These are phyloP conservation scores for Dactylonectria macrodidyma DNA, from an alignment of 2,329 filamentous ascomycete species.

Conservation along the genomic window DNA sequence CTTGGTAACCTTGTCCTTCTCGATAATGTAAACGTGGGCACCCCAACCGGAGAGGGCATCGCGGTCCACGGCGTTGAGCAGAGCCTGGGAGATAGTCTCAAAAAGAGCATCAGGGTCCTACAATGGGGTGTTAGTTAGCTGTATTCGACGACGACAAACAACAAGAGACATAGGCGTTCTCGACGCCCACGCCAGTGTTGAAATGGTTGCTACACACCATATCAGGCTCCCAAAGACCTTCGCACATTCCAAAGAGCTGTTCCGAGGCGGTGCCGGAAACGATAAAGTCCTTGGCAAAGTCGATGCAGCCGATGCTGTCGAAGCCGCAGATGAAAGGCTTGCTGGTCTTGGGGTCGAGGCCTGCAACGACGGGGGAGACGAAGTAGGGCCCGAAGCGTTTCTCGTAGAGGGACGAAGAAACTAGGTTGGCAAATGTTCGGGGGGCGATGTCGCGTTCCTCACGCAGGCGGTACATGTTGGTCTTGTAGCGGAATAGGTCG, in stretches of 20 bases:
- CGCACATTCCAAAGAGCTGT: conserved; percentile 98
- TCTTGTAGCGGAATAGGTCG: conserved; percentile 99
- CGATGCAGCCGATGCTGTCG: conserved; percentile 99
- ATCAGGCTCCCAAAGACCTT: conserved; percentile 97
- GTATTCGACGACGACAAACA: neutral
- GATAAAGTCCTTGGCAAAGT: conserved; percentile 99
- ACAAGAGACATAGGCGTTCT: too few species aligned
- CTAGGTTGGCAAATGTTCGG: conserved; percentile 95
- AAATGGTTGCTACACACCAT: conserved; percentile 73
- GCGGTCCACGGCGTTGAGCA: conserved; percentile 95
- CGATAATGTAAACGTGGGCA: conserved; percentile 98
- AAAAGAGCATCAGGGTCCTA: conserved; percentile 92
- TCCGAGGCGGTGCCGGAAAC: conserved; percentile 96
- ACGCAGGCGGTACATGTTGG: conserved; percentile 99
- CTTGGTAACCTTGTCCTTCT: conserved; percentile 99
- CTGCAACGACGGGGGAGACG: conserved; percentile 93
- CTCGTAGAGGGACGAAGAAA: conserved; percentile 93
- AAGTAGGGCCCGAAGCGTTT: conserved; percentile 97
- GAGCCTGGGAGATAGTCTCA: conserved; percentile 96
- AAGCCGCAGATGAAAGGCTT: conserved; percentile 99
- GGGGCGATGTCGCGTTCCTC: conserved; percentile 98
- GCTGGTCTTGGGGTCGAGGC: conserved; percentile 93
- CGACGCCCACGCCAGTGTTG: neutral
- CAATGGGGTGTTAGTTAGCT: conserved; percentile 35
- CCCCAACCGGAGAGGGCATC: conserved; percentile 98